Evolutionary conservation across 805 yeast species (phyloP).

Genomic region (Suhomyces sp.): DNA sequence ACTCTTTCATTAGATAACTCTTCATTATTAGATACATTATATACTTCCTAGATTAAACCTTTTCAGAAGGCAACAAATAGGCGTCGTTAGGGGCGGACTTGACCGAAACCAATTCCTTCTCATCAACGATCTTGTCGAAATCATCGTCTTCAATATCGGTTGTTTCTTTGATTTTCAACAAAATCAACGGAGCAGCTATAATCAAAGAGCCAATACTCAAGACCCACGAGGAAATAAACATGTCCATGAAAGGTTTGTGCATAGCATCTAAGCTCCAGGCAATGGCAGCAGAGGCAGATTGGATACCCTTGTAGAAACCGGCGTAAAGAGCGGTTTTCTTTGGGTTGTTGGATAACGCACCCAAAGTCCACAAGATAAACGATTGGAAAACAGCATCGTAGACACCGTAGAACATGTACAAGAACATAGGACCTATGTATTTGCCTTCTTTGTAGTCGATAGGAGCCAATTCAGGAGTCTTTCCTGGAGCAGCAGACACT

Average conservation of each 20-base stretch:
- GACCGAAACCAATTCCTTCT: constrained; percentile 24
- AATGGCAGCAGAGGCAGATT: constrained; percentile 62
- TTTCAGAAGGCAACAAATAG: neutral
- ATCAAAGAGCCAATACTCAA: constrained; percentile 47
- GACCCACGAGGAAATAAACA: constrained; percentile 50
- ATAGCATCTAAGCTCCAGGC: constrained; percentile 56
- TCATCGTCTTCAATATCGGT: constrained; percentile 37
- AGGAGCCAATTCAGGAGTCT: constrained; percentile 15
- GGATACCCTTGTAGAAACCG: constrained; percentile 62
- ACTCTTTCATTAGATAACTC: too few species aligned
- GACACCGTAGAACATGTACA: constrained; percentile 60
- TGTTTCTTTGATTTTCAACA: constrained; percentile 42
- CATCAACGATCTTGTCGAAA: constrained; percentile 4
- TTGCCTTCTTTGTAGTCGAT: constrained; percentile 46
- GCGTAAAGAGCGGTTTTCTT: constrained; percentile 55
- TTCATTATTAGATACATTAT: neutral
- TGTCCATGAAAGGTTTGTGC: constrained; percentile 31
- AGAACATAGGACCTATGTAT: constrained; percentile 59
- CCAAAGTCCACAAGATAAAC: constrained; percentile 56
- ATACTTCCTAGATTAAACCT: constrained; percentile 3
- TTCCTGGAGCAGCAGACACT: constrained; percentile 12
- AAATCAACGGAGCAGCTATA: constrained; percentile 47
- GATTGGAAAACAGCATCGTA: constrained; percentile 62
- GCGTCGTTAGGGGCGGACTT: constrained; percentile 13
- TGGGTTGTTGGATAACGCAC: constrained; percentile 56